Base-by-base conservation (phyloP, 2,329 filamentous ascomycete species). In the Talaromyces sp. region DNA sequence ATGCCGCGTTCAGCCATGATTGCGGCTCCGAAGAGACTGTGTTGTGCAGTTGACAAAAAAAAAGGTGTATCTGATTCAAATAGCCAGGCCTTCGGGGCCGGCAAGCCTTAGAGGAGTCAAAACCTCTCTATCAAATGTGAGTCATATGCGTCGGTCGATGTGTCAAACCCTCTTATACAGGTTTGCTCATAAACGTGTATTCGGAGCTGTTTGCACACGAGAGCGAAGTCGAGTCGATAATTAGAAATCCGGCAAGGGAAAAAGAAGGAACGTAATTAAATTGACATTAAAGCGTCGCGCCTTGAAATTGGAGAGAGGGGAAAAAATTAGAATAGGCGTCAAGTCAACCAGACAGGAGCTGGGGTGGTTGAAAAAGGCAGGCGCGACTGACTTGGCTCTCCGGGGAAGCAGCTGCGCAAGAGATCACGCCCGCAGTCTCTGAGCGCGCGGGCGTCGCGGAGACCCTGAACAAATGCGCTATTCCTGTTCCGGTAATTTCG, bases 1-100 rank as follows among this genome's bases (percentile, higher is more conserved):
- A 81, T 80, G 59, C 75, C 78, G 61, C 75, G 72, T 68, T 79
- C 59, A 19, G 59, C 77, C 71, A 78, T 76, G 60, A 63, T 68
- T 64, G 66, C 68, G 65, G 65, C 35, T 38, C 35, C 62, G 32
- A 38, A 57, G 35, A 24, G 43, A 64, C 58, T 58, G 58, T 58
- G 58, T 63, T 66, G 64, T 64, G 62, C 50, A 51, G 60, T 59
- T 59, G 65, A 68, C 65, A 64, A 63, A 62, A 63, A 65, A 59
- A 62, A 63, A 65, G 59, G 48, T 61, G 43, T 58, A 38, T 43
- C 26, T 11, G 10, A 14, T 46, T 57, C 48, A 62, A 48, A 60
- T 70, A 52, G 74, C 74, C 73, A 72, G 73, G 73, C 73, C 73
- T 11, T 59, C 57, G 54, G 67, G 74, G 74, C 73, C 74, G 73